These are phyloP conservation scores for Andrographis paniculata DNA, from an alignment of 305 asterid genomes.

Conservation along the genomic window DNA sequence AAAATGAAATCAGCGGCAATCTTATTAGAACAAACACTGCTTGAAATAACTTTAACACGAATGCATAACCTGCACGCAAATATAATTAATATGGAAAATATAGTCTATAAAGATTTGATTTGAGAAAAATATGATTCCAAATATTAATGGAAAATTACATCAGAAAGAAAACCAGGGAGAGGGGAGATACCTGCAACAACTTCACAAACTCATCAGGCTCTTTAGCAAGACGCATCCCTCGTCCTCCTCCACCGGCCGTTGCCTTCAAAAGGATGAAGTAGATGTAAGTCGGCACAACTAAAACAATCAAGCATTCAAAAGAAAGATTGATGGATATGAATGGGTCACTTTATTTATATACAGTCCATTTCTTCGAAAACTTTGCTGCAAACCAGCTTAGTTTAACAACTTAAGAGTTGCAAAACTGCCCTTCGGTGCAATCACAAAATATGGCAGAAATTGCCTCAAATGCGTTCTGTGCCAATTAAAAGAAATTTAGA, in stretches of 20 bases:
- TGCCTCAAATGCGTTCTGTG: not conserved
- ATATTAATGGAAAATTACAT: constrained; percentile 5
- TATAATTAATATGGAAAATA: no score
- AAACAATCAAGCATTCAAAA: constrained; percentile 6
- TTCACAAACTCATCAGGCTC: constrained; percentile 92
- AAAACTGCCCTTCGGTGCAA: no score
- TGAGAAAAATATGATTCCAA: not conserved
- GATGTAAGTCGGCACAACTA: constrained; percentile 18
- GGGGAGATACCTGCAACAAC: constrained; percentile 70
- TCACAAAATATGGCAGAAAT: not conserved
- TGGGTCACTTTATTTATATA: constrained; percentile 3
- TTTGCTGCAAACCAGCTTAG: not conserved
- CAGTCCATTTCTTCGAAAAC: constrained; percentile 11
- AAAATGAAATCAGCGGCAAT: constrained; percentile 11
- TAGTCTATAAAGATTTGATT: not conserved
- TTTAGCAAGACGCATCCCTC: constrained; percentile 99
- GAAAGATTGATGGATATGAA: constrained; percentile 1
- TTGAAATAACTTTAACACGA: constrained; percentile 14
- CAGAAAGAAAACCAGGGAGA: constrained; percentile 13
- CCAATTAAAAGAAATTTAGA: not conserved
- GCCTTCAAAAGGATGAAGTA: constrained; percentile 50
- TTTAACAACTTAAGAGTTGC: no score
- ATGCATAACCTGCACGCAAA: constrained; percentile 10
- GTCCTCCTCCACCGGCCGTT: constrained; percentile 99
- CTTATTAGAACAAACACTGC: constrained; percentile 4